These are phyloP conservation scores for Metschnikowia chrysomelidarum DNA, from an alignment of 805 yeast genomes.

Conservation along the genomic window DNA sequence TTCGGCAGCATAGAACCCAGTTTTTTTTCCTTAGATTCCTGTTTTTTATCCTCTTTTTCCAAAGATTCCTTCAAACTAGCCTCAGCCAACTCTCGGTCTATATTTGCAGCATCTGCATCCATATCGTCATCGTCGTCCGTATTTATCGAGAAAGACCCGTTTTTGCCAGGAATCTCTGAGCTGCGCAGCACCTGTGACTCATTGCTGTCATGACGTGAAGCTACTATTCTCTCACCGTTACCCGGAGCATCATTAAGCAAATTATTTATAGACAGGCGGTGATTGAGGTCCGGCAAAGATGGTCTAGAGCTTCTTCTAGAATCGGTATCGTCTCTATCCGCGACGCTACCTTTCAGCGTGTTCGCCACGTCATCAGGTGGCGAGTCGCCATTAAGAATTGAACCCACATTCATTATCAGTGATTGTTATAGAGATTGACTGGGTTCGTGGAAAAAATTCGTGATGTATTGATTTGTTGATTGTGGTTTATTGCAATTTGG, in stretches of 20 bases:
- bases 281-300: conserved; percentile 9
- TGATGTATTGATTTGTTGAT: too few relatives aligned
- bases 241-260: conserved; percentile 18
- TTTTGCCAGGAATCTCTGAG: not conserved
- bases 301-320: conserved; percentile 6
- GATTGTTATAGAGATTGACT: too few relatives aligned
- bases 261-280: conserved; percentile 19
- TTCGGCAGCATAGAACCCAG: not conserved
- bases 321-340: conserved; percentile 6
- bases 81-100: conserved; percentile 11
- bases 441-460: too few relatives aligned
- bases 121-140: conserved; percentile 10
- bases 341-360: conserved; percentile 2
- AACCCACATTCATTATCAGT: conserved; percentile 21
- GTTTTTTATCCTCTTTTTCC: not conserved
- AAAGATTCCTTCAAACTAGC: conserved; percentile 7
- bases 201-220: conserved; percentile 2
- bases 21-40: not conserved
- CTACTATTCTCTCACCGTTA: conserved; percentile 1
- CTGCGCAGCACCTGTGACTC: not conserved
- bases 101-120: conserved; percentile 8
- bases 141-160: not conserved
- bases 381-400: conserved; percentile 20
- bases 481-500: too few relatives aligned
- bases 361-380: conserved; percentile 10